Conservation (phyloP, 1,284 basidiomycete genomes). For the Pascua guehoae region DNA sequence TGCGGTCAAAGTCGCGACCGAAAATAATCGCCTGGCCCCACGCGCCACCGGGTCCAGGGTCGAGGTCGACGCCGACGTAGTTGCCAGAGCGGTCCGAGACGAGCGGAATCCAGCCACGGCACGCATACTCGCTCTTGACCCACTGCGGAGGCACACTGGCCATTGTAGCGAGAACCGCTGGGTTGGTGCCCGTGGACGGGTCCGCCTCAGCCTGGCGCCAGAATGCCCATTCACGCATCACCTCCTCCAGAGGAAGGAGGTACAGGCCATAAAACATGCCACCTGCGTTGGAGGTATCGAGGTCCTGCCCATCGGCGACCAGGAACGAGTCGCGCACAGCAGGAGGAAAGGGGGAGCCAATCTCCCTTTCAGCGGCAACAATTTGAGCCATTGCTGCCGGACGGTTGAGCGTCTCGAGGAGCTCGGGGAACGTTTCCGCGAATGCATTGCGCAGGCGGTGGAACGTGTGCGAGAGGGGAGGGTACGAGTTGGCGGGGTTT, state of each 20-base stretch:
- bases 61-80: constrained; percentile 93
- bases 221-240: constrained; percentile 86
- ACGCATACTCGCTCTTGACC: constrained; percentile 85
- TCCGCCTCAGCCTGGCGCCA: constrained; percentile 89
- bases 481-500: constrained; percentile 52
- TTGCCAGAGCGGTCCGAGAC: constrained; percentile 91
- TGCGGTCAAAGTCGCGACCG: constrained; percentile 95
- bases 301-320: constrained; percentile 78
- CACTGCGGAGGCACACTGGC: constrained; percentile 85
- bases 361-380: constrained; percentile 69
- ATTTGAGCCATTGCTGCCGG: constrained; percentile 73
- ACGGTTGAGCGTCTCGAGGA: constrained; percentile 84
- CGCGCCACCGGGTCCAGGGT: constrained; percentile 70
- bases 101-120: constrained; percentile 93
- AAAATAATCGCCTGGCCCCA: constrained; percentile 95
- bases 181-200: constrained; percentile 66
- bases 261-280: constrained; percentile 84
- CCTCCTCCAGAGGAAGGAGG: constrained; percentile 79
- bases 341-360: constrained; percentile 73
- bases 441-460: constrained; percentile 72
- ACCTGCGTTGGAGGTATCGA: constrained; percentile 58
- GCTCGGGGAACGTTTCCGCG: constrained; percentile 75
- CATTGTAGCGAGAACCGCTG: constrained; percentile 70
- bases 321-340: constrained; percentile 80
- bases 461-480: constrained; percentile 74